Conservation (phyloP, 129 eudicot genomes). For the Daucus carota region DNA sequence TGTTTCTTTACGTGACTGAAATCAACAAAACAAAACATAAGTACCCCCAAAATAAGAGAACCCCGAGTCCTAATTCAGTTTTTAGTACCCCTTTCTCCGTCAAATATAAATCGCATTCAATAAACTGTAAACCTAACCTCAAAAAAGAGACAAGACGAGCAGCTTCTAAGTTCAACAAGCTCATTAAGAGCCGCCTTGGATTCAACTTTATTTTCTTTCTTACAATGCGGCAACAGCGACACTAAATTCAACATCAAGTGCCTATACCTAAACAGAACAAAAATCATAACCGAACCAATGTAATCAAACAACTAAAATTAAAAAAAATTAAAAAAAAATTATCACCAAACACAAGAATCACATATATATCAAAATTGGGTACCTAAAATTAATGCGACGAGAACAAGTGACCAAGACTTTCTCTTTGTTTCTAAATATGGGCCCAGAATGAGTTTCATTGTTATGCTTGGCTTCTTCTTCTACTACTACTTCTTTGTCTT, state of each 20-base stretch:
- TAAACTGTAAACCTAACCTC: constrained; percentile 40
- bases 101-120: not conserved
- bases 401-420: constrained; percentile 87
- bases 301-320: not conserved
- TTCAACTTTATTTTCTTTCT: constrained; percentile 90
- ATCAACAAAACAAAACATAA: not conserved
- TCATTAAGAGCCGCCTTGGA: constrained; percentile 79
- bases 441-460: constrained; percentile 16
- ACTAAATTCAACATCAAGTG: constrained; percentile 97
- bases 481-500: constrained; percentile 39
- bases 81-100: too few relatives aligned
- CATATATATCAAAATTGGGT: not conserved
- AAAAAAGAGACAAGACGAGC: constrained; percentile 90
- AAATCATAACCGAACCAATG: too few relatives aligned
- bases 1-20: constrained; percentile 86
- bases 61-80: too few relatives aligned
- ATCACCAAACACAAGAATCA: not conserved
- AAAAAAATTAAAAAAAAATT: too few relatives aligned
- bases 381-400: constrained; percentile 88
- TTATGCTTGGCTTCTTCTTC: constrained; percentile 46
- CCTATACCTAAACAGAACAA: constrained; percentile 51
- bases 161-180: constrained; percentile 83
- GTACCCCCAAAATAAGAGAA: too few relatives aligned
- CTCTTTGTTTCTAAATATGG: constrained; percentile 61
- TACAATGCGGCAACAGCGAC: constrained; percentile 71